Evolutionary conservation across 768 basidiomycete species (phyloP).

Genomic region (Lactarius hengduanensis): DNA sequence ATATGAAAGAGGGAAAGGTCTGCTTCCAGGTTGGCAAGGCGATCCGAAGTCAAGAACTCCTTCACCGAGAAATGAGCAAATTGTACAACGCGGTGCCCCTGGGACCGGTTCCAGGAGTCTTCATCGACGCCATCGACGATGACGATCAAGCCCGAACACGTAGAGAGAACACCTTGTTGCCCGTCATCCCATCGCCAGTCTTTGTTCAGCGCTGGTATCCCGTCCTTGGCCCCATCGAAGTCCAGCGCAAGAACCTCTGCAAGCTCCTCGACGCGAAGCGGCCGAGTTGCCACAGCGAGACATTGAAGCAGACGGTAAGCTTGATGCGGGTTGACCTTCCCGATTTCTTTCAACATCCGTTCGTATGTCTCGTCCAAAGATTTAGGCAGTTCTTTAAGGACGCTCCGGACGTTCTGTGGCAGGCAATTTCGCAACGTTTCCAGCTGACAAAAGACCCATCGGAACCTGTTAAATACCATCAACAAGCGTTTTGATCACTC

Average conservation of each 20-base stretch:
- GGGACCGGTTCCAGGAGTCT: background rate
- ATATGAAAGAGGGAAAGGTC: background rate
- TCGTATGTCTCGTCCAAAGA: background rate
- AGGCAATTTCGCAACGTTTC: background rate
- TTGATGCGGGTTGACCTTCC: background rate
- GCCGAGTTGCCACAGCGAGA: background rate
- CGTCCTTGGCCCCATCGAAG: background rate
- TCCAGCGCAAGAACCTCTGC: background rate
- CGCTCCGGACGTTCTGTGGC: background rate
- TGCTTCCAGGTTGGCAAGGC: background rate
- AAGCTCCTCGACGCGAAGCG: background rate
- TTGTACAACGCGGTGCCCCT: background rate
- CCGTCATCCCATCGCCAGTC: background rate
- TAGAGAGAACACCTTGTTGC: background rate
- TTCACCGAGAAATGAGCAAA: background rate
- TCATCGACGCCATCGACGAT: background rate
- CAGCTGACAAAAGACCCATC: background rate
- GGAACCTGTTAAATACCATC: background rate
- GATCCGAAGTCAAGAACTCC: slow-evolving; percentile 6
- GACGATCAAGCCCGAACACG: background rate
- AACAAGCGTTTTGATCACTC: background rate
- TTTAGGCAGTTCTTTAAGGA: background rate
- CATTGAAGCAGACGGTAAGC: background rate
- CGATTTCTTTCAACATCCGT: background rate
- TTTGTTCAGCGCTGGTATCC: background rate